These are phyloP conservation scores for Hypomontagnella submonticulosa DNA, from an alignment of 495 filamentous ascomycete genomes.

Conservation along the genomic window DNA sequence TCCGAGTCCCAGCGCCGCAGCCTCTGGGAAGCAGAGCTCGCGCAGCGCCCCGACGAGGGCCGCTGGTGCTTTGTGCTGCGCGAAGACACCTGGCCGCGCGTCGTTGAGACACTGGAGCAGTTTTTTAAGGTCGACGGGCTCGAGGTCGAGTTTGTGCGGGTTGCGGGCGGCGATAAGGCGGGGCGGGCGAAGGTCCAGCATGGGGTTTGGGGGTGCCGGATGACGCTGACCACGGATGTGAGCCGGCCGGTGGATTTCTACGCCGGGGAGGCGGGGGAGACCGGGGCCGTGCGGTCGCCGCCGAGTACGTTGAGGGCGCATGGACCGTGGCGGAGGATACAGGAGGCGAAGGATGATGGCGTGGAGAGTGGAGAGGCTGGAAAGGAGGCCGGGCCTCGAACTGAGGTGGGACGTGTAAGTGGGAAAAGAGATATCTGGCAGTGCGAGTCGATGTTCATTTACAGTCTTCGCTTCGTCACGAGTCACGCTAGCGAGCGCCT, in stretches of 20 bases:
- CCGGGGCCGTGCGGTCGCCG: too few relatives aligned
- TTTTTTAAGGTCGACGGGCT: not conserved
- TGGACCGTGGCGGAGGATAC: conserved; percentile 7
- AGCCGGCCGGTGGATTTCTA: conserved; percentile 26
- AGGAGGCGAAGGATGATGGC: not conserved
- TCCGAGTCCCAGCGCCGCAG: not conserved
- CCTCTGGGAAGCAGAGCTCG: conserved; percentile 20
- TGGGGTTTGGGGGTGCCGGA: conserved; percentile 22
- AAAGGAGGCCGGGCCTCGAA: too few relatives aligned
- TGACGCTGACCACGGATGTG: conserved; percentile 21
- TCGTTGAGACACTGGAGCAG: not conserved
- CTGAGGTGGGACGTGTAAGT: not conserved
- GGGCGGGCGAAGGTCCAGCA: not conserved
- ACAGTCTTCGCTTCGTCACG: conserved; percentile 18
- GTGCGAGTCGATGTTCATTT: not conserved
- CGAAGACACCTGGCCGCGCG: conserved; percentile 15
- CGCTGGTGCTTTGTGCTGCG: conserved; percentile 24
- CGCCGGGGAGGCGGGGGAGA: not conserved
- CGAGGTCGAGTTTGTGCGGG: conserved; percentile 26
- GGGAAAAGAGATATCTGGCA: conserved; percentile 15
- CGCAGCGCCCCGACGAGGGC: not conserved
- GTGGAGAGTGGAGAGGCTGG: not conserved
- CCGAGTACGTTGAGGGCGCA: conserved; percentile 6
- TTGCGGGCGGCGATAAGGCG: conserved; percentile 35
- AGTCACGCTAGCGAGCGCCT: conserved; percentile 17